Percentiles rank a stretch among this genome's conserved stretches.
These are phyloP conservation scores for Chaetomium globosum DNA, from an alignment of 2,329 filamentous ascomycete genomes.

Conservation along the genomic window DNA sequence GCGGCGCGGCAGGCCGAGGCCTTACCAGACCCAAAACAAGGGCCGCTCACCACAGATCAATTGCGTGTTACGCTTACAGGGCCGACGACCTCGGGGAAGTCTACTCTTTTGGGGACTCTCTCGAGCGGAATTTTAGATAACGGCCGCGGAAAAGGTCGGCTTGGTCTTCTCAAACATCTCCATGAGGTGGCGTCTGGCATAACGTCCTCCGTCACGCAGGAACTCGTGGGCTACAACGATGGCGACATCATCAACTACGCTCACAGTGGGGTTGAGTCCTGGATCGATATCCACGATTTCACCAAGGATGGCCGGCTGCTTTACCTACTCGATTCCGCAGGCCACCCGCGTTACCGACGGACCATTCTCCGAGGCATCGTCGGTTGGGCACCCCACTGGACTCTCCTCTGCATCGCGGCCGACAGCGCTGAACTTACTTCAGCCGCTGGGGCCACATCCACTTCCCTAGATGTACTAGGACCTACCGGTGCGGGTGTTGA, in stretches of 20 bases:
- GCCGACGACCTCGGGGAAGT: slow-evolving; percentile 89
- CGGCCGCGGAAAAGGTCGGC: slow-evolving; percentile 82
- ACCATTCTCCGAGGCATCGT: slow-evolving; percentile 89
- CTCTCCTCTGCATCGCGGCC: slow-evolving; percentile 81
- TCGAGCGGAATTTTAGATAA: slow-evolving; percentile 89
- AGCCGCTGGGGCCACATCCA: slow-evolving; percentile 50
- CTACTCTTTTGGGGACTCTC: slow-evolving; percentile 82
- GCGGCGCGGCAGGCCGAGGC: slow-evolving; percentile 24
- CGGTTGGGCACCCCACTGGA: slow-evolving; percentile 96
- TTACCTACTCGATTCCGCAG: slow-evolving; percentile 89
- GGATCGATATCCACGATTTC: slow-evolving; percentile 88
- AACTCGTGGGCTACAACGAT: slow-evolving; percentile 80
- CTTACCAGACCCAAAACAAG: slow-evolving; percentile 42
- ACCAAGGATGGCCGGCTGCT: slow-evolving; percentile 75
- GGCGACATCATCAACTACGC: slow-evolving; percentile 76
- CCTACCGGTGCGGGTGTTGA: slow-evolving; percentile 63
- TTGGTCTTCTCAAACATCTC: slow-evolving; percentile 86
- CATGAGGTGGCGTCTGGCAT: slow-evolving; percentile 91
- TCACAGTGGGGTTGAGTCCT: slow-evolving; percentile 82
- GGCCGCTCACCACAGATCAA: slow-evolving; percentile 67
- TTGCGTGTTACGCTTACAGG: slow-evolving; percentile 85
- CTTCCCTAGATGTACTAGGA: slow-evolving; percentile 55
- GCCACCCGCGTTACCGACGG: slow-evolving; percentile 83
- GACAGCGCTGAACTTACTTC: slow-evolving; percentile 62
- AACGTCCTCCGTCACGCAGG: slow-evolving; percentile 92